These are phyloP conservation scores for Paramarasmius palmivorus DNA, from an alignment of 1,284 basidiomycete genomes.

Conservation along the genomic window DNA sequence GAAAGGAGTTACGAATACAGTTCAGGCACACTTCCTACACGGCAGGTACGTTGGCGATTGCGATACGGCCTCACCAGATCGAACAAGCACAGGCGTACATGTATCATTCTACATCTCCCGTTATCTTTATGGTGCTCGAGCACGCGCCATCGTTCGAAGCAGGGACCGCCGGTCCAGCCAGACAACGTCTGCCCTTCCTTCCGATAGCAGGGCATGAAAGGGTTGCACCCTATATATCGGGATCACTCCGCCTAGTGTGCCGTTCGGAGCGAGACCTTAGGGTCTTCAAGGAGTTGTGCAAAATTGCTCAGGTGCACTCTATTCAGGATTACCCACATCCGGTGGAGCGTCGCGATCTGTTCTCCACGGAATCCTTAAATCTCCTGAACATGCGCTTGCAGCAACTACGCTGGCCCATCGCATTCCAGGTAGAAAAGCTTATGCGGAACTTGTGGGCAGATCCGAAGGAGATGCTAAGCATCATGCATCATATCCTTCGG, in stretches of 20 bases:
- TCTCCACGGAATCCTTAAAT: conserved; percentile 34
- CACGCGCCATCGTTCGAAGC: conserved; percentile 41
- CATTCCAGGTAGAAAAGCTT: conserved; percentile 59
- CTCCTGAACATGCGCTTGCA: conserved; percentile 36
- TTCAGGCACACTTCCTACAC: background rate
- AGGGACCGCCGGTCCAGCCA: conserved; percentile 22
- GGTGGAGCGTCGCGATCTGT: conserved; percentile 42
- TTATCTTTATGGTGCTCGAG: conserved; percentile 42
- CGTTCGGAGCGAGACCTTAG: conserved; percentile 29
- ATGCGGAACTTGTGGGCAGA: conserved; percentile 42
- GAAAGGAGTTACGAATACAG: conserved; percentile 4
- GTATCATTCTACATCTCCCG: conserved; percentile 28
- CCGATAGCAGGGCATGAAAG: conserved; percentile 22
- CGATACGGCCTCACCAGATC: conserved; percentile 47
- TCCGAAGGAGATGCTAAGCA: conserved; percentile 43
- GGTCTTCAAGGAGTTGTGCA: conserved; percentile 39
- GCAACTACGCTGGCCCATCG: conserved; percentile 46
- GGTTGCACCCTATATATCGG: conserved; percentile 46
- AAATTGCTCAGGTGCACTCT: conserved; percentile 35
- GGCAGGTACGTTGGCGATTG: conserved; percentile 28
- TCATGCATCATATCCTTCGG: conserved; percentile 38
- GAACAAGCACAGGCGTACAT: conserved; percentile 34
- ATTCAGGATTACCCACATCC: conserved; percentile 35
- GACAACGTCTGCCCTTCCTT: conserved; percentile 28
- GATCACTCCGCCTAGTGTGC: conserved; percentile 50